Evolutionary conservation across 768 basidiomycete species (phyloP).

Genomic region (Cystobasidium tubakii): DNA sequence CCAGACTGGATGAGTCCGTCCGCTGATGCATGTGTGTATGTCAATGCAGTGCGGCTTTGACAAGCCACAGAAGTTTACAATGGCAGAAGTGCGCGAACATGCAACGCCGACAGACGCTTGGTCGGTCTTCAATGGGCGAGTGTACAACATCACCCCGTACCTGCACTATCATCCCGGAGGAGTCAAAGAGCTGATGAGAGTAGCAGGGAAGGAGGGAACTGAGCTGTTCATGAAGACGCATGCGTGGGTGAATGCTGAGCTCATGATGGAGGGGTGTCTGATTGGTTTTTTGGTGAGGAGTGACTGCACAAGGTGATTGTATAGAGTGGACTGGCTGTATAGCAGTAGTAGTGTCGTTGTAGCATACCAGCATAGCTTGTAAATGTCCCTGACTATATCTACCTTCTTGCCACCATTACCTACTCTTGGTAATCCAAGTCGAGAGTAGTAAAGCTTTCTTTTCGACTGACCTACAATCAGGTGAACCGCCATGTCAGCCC

Average conservation of each 20-base stretch:
- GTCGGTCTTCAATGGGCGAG: slow-evolving; percentile 83
- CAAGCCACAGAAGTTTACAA: slow-evolving; percentile 63
- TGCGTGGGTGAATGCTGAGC: slow-evolving; percentile 94
- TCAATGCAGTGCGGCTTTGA: slow-evolving; percentile 61
- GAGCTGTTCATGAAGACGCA: slow-evolving; percentile 86
- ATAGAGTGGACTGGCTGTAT: neutral
- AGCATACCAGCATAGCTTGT: neutral
- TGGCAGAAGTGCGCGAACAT: slow-evolving; percentile 70
- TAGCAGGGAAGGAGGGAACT: slow-evolving; percentile 85
- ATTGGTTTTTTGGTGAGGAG: slow-evolving; percentile 79
- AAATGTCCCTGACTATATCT: too few relatives aligned
- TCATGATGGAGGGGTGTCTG: slow-evolving; percentile 86
- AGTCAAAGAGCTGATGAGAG: slow-evolving; percentile 86
- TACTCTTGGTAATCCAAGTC: neutral
- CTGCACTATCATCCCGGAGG: slow-evolving; percentile 89
- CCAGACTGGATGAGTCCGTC: too few relatives aligned
- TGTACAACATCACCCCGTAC: slow-evolving; percentile 94
- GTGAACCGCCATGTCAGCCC: slow-evolving; percentile 18
- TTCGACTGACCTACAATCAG: neutral
- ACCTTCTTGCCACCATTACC: neutral
- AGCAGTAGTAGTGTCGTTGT: neutral
- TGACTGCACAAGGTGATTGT: neutral
- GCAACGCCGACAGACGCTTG: slow-evolving; percentile 82
- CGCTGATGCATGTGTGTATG: too few relatives aligned
- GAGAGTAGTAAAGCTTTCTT: neutral